A percentile compares a stretch with the other conserved stretches of the same genome.
Conservation (phyloP, 768 basidiomycete genomes). For the Scleroderma bovista region DNA sequence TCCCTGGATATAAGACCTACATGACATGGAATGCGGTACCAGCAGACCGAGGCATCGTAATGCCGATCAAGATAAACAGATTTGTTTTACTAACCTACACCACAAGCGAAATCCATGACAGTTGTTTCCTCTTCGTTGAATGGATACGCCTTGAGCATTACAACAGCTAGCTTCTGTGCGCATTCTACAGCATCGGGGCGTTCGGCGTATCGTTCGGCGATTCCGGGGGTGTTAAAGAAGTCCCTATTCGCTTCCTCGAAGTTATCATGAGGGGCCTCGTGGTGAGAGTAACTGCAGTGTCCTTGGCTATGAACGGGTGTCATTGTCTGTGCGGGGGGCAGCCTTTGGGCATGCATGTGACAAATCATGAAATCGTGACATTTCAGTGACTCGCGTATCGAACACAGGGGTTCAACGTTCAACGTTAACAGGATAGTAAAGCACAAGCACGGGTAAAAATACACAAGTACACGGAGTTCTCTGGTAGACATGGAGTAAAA, state of each 20-base stretch:
- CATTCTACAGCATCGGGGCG: constrained; percentile 13
- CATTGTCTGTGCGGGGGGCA: too few species aligned
- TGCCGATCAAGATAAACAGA: neutral
- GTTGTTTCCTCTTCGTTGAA: constrained; percentile 53
- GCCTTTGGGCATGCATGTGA: too few species aligned
- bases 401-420: too few species aligned
- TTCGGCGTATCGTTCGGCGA: constrained; percentile 21
- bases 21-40: neutral
- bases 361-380: too few species aligned
- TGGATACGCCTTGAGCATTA: constrained; percentile 32
- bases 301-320: neutral
- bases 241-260: constrained; percentile 20
- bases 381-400: too few species aligned
- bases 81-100: constrained; percentile 43
- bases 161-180: constrained; percentile 18
- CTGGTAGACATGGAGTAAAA: too few species aligned
- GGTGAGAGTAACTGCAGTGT: neutral
- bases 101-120: constrained; percentile 73
- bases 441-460: too few species aligned
- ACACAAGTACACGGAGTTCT: too few species aligned
- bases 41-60: neutral
- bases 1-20: constrained; percentile 60
- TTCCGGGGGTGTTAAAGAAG: constrained; percentile 17
- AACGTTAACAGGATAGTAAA: too few species aligned
- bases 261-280: neutral